Base-by-base conservation (phyloP, 768 basidiomycete genomes). In the Russula olivacea region DNA sequence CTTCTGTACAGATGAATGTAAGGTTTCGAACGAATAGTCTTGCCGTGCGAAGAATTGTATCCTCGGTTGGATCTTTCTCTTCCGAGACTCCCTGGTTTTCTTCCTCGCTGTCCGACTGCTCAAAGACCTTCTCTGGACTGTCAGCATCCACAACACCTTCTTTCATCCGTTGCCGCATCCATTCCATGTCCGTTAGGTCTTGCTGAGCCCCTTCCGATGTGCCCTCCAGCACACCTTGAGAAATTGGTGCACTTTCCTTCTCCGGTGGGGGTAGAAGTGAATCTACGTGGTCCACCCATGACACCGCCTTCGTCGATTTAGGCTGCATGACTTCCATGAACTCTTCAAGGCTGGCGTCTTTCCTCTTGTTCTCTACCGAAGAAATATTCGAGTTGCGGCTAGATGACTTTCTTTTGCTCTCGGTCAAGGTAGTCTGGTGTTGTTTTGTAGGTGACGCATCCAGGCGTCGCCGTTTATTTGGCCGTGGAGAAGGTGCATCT, bases 21-120 rank as follows among this genome's bases (percentile, higher is more conserved):
- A 99, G 74, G 71, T 98, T 99, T n/a, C 97, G 91, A 6, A 99
- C 76, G 71, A 98, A 98, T 2, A 98, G 76, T 4, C 95, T 83
- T 1, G 84, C 81, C 0, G 93, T 95, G 61, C 81, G 80, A 5
- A 87, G 75, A 57, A 96, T 88, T 1, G 85, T 83, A 30, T 72
- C 68, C 63, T 75, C 75, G 1, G 68, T 67, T 3, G 73, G 67
- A 21, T 61, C 47, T 21, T 61, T 57, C 50, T 41, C 54, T 51
- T 65, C 59, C 4, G 58, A 63, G 21, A 41, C 66, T 61, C 58
- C 58, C 21, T 58, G 59, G 25, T 64, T 72, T n/a, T 61, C 55
- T 28, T 75, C 77, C 53, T 84, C 84, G 17, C 84, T 82, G 23
- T 84, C 81, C 1, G 83, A 84, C 66, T 88, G 85, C 68, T 87